Evolutionary conservation across 768 basidiomycete species (phyloP).

Genomic region (Astraeus odoratus): DNA sequence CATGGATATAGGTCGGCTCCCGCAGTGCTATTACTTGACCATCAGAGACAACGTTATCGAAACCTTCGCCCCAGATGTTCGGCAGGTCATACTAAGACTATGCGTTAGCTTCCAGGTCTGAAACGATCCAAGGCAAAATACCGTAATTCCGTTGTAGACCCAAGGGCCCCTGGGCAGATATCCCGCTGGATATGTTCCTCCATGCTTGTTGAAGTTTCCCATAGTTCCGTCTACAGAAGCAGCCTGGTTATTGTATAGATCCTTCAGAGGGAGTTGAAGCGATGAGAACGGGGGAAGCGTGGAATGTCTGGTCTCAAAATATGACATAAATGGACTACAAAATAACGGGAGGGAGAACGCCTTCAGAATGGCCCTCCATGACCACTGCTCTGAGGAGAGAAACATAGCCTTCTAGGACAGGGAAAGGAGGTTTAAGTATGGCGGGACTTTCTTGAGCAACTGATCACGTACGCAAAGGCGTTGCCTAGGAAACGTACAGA

Average conservation of each 20-base stretch:
- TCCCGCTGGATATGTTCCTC: constrained; percentile 35
- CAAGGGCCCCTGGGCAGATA: constrained; percentile 35
- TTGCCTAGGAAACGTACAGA: too few relatives aligned
- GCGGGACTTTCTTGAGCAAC: too few relatives aligned
- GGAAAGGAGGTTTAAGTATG: too few relatives aligned
- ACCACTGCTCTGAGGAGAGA: constrained; percentile 6
- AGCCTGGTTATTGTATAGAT: constrained; percentile 37
- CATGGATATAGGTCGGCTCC: constrained; percentile 32
- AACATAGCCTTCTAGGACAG: too few relatives aligned
- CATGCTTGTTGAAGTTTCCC: constrained; percentile 34
- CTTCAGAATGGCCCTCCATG: constrained; percentile 8
- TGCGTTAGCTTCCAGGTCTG: background rate
- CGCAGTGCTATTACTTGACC: constrained; percentile 34
- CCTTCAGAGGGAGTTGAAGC: constrained; percentile 20
- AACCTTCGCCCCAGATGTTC: constrained; percentile 29
- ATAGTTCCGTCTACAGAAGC: constrained; percentile 32
- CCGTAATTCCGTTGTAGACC: constrained; percentile 34
- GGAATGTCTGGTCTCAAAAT: constrained; percentile 7
- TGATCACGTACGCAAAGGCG: too few relatives aligned
- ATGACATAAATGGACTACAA: constrained; percentile 16
- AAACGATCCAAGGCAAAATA: constrained; percentile 10
- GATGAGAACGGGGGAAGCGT: constrained; percentile 27
- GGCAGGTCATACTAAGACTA: constrained; percentile 38
- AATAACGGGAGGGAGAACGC: constrained; percentile 16
- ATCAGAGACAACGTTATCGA: constrained; percentile 41